A percentile compares a stretch with the other conserved stretches of the same genome.
phyloP scores from a whole-genome alignment of 176 grass and related monocot genomes.

The Cymbopogon citratus region DNA sequence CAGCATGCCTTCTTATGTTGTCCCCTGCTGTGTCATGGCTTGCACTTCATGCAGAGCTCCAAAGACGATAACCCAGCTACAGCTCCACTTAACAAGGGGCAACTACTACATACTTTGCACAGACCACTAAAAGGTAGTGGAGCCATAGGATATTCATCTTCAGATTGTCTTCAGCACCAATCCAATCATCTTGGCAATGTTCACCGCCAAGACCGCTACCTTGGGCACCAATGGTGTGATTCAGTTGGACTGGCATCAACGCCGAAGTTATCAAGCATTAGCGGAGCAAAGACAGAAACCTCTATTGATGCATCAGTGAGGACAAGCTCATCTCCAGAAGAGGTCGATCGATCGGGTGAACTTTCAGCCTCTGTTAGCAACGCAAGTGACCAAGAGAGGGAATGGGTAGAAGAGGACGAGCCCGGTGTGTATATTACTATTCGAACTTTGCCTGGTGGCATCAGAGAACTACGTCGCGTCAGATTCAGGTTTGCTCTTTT shows the following conservation, averaged over 20 bases:
- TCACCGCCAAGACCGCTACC: conserved; percentile 35
- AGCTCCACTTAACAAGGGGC: conserved; percentile 42
- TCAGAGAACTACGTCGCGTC: conserved; percentile 71
- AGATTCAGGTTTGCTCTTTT: conserved; percentile 63
- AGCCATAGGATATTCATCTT: conserved; percentile 49
- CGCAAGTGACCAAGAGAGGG: conserved; percentile 70
- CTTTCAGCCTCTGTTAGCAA: conserved; percentile 66
- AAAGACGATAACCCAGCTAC: conserved; percentile 57
- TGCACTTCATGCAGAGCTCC: conserved; percentile 39
- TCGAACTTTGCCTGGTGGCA: conserved; percentile 55
- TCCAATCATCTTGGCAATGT: conserved; percentile 12
- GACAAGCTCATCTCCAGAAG: conserved; percentile 65
- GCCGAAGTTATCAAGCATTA: conserved; percentile 75
- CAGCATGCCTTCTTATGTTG: conserved; percentile 9
- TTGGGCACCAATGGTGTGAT: conserved; percentile 19
- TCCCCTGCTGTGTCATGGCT: not conserved
- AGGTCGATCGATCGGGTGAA: conserved; percentile 58
- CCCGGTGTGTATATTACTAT: conserved; percentile 85
- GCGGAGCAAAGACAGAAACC: conserved; percentile 63
- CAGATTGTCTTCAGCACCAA: conserved; percentile 53
- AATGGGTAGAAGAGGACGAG: conserved; percentile 86
- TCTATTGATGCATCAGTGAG: conserved; percentile 63
- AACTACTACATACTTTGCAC: conserved; percentile 31
- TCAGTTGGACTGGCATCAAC: conserved; percentile 45
- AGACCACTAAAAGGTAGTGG: conserved; percentile 35